These are phyloP conservation scores for Pezicula carpinea DNA, from an alignment of 2,329 filamentous ascomycete genomes.

Conservation along the genomic window DNA sequence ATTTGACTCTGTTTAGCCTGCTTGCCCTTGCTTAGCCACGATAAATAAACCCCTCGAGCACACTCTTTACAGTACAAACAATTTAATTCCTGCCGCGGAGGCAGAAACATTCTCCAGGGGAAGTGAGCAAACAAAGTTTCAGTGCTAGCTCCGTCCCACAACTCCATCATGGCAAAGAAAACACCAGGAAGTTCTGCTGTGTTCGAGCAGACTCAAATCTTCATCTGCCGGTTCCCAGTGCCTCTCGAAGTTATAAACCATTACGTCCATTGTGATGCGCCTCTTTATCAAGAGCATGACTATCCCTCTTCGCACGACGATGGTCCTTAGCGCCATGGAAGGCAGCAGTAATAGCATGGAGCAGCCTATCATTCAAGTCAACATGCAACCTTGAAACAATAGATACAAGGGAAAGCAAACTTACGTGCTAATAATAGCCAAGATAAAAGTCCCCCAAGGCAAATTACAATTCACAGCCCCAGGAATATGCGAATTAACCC, in stretches of 20 bases:
- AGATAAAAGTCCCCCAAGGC: conserved; percentile 37
- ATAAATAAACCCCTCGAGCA: too few species aligned
- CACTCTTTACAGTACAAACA: too few species aligned
- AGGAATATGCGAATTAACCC: conserved; percentile 16
- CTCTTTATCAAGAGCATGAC: neutral
- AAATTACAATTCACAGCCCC: conserved; percentile 31
- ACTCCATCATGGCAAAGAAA: too few species aligned
- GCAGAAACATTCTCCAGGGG: too few species aligned
- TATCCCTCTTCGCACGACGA: conserved; percentile 4
- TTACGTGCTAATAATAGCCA: conserved; percentile 41
- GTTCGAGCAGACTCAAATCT: too few species aligned
- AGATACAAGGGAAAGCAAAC: conserved; percentile 15
- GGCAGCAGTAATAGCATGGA: conserved; percentile 37
- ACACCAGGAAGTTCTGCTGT: too few species aligned
- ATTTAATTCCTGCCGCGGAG: too few species aligned
- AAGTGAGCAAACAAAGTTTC: too few species aligned
- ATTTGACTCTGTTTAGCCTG: too few species aligned
- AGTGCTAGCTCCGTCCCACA: too few species aligned
- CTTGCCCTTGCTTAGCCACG: too few species aligned
- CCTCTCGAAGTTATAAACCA: neutral
- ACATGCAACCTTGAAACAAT: neutral
- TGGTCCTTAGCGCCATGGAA: conserved; percentile 31
- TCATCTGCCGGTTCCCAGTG: too few species aligned
- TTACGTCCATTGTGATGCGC: neutral
- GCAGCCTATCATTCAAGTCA: conserved; percentile 25